Conservation (phyloP, 352 stramenopile genomes). For the Blastocystis sp. region DNA sequence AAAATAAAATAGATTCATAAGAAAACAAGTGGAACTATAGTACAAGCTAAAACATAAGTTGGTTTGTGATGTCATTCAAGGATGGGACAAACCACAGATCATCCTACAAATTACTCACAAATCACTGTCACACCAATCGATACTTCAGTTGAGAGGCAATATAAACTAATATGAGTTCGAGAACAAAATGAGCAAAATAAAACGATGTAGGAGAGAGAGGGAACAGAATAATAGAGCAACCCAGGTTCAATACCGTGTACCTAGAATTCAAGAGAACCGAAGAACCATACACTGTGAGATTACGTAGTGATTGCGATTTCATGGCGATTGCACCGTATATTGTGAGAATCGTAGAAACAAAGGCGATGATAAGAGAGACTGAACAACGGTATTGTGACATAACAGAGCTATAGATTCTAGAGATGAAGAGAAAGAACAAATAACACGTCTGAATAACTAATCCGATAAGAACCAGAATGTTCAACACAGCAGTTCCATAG, state of each 20-base stretch:
- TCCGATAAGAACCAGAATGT: conserved; percentile 7
- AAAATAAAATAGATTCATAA: not conserved
- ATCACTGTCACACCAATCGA: not conserved
- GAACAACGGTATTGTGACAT: not conserved
- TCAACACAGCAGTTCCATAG: not conserved
- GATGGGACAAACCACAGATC: conserved; percentile 59
- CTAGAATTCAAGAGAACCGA: not conserved
- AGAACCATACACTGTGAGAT: conserved; percentile 36
- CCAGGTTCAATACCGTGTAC: conserved; percentile 16
- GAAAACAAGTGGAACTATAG: not conserved
- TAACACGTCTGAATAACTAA: conserved; percentile 9
- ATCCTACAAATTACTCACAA: not conserved
- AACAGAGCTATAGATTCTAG: not conserved
- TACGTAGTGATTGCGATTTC: conserved; percentile 7
- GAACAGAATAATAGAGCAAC: conserved; percentile 30
- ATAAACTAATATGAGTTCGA: conserved; percentile 32
- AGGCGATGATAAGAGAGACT: conserved; percentile 11
- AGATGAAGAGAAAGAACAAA: not conserved
- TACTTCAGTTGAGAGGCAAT: conserved; percentile 45
- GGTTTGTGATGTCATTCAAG: not conserved
- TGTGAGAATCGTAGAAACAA: conserved; percentile 23
- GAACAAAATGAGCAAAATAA: conserved; percentile 59
- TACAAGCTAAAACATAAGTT: conserved; percentile 41
- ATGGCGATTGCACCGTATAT: conserved; percentile 33
- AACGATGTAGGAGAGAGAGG: conserved; percentile 41